Conservation (phyloP, 768 basidiomycete genomes). For the Psilocybe subaeruginosa region DNA sequence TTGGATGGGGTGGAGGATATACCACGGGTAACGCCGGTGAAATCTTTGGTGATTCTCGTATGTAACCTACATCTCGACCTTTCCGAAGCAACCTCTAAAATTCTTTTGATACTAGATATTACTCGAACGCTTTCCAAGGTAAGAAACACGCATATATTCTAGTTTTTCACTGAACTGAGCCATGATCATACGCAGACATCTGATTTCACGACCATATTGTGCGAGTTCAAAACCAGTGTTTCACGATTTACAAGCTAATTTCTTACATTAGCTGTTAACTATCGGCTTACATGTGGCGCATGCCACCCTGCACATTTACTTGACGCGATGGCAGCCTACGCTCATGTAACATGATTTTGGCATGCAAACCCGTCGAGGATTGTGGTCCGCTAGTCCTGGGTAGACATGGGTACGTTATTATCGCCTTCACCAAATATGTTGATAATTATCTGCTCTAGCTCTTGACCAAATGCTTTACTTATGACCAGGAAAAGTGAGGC, state of each 20-base stretch:
- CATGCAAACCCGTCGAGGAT: slow-evolving; percentile 44
- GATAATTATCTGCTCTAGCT: not conserved
- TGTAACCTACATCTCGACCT: not conserved
- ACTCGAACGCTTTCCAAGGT: not conserved
- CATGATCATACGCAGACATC: not conserved
- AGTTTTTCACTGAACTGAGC: no score
- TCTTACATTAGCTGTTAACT: slow-evolving; percentile 19
- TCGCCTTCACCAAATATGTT: no score
- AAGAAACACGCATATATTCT: not conserved
- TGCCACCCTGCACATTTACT: slow-evolving; percentile 49
- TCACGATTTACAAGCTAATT: not conserved
- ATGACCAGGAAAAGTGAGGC: not conserved
- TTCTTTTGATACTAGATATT: not conserved
- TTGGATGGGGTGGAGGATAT: slow-evolving; percentile 25
- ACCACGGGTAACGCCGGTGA: slow-evolving; percentile 30
- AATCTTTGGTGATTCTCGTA: slow-evolving; percentile 21
- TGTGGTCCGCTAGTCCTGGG: slow-evolving; percentile 28
- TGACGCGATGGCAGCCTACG: slow-evolving; percentile 53
- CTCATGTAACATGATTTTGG: slow-evolving; percentile 45
- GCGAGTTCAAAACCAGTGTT: not conserved
- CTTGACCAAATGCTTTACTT: not conserved
- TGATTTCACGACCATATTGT: not conserved
- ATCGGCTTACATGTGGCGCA: slow-evolving; percentile 24
- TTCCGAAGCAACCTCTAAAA: not conserved
- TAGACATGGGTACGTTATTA: not conserved